Base-by-base conservation (phyloP, 352 stramenopile genomes). In the Globisporangium emineosum region DNA sequence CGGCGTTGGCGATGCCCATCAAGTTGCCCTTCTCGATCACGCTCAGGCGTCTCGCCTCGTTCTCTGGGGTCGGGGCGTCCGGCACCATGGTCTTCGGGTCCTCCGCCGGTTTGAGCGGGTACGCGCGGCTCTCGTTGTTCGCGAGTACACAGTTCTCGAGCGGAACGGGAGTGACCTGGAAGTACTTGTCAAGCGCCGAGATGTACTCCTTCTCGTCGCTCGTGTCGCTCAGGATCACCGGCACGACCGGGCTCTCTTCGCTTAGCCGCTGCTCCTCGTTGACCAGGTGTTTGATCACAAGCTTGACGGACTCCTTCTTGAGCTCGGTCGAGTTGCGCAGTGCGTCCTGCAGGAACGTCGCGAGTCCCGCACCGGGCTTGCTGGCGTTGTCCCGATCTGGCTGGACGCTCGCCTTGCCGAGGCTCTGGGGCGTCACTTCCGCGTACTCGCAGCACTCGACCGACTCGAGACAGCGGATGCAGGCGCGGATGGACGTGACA, bases 401-500 rank as follows among this genome's bases (percentile, higher is more conserved):
- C 21, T 75, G 53, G 43, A 79, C 61, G 33, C 65, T 51, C 9
- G 71, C 59, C 5, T 45, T 52, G 27, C 75, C 77, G 19, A 71
- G 68, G 0, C 59, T 73, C 0, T 67, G 17, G 6, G 79, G 70
- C 10, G 79, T 21, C 7, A 90, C 62, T 5, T 77, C 54, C 2
- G 69, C 69, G 62, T 86, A 91, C 54, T 89, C 76, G 30, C 74
- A 77, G 21, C 67, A 63, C 64, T 83, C 73, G 5, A 91, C 78
- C 15, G 77, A 78, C 33, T 82, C 72, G 25, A 91, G 57, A 47
- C 82, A 91, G 4, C 70, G 70, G 2, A 53, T 59, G 60, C 82
- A 91, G 8, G 83, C 69, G 5, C 75, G 76, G 23, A 87, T 67
- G 2, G 68, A 75, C 7, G 77, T 70, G n/a, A 79, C 42, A 7